phyloP scores from a whole-genome alignment of 148 eudicot species.

The Gaultheria prostrata region DNA sequence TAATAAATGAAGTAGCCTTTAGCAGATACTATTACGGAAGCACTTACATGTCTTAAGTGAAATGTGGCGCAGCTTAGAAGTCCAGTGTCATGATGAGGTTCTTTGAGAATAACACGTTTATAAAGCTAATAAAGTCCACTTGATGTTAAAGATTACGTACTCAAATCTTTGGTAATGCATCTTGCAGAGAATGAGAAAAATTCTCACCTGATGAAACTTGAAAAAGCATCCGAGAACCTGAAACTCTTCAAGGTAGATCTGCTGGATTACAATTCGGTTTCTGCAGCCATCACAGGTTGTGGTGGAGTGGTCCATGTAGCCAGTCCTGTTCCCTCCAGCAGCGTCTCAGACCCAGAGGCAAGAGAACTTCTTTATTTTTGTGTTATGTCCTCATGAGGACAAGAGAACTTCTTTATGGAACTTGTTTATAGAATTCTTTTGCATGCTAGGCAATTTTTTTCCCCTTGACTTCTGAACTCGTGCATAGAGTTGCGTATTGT shows the following conservation, averaged over 20 bases:
- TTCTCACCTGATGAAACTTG: constrained; percentile 37
- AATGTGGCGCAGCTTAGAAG: neutral
- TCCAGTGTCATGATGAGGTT: neutral
- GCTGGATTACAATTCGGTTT: constrained; percentile 33
- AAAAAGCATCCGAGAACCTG: constrained; percentile 34
- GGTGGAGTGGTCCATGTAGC: constrained; percentile 47
- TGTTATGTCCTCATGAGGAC: too few species aligned
- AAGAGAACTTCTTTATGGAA: constrained; percentile 1
- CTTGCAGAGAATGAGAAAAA: constrained; percentile 35
- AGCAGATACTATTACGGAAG: neutral
- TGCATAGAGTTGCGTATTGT: neutral
- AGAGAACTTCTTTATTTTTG: constrained; percentile 1
- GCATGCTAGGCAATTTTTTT: neutral
- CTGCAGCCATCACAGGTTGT: constrained; percentile 39
- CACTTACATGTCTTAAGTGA: neutral
- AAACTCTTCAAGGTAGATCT: constrained; percentile 39
- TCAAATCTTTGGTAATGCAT: neutral
- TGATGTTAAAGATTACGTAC: neutral
- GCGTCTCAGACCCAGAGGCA: constrained; percentile 41
- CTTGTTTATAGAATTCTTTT: constrained; percentile 12
- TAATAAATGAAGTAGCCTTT: neutral
- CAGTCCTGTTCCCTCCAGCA: constrained; percentile 35
- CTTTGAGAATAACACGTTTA: neutral
- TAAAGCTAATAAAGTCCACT: neutral
- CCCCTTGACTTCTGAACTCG: neutral